These are phyloP conservation scores for Hypoxylon rubiginosum DNA, from an alignment of 2,329 filamentous ascomycete species.

Conservation along the genomic window DNA sequence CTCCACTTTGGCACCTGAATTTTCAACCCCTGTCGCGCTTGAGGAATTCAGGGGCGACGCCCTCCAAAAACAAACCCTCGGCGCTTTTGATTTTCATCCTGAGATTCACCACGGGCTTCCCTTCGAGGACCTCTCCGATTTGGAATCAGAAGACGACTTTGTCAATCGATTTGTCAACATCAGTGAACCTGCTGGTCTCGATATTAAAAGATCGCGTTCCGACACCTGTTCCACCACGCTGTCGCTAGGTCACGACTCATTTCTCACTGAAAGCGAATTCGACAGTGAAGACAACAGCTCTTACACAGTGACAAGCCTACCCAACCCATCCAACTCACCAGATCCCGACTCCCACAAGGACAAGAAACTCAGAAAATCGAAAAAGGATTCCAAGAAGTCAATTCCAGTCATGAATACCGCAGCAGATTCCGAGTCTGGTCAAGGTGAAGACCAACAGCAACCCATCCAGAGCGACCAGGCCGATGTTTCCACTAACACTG, in stretches of 20 bases:
- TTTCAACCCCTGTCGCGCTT: conserved; percentile 74
- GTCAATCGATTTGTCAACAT: conserved; percentile 80
- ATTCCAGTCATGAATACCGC: conserved; percentile 61
- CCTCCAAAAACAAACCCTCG: conserved; percentile 62
- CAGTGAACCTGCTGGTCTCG: conserved; percentile 64
- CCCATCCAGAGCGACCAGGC: conserved; percentile 53
- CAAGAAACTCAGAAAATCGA: conserved; percentile 71
- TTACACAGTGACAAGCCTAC: conserved; percentile 71
- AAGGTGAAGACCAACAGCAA: conserved; percentile 55
- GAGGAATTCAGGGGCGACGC: conserved; percentile 70
- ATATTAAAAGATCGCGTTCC: conserved; percentile 77
- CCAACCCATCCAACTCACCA: conserved; percentile 71
- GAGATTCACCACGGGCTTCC: conserved; percentile 72
- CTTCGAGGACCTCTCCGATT: conserved; percentile 86
- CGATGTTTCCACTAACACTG: conserved; percentile 55
- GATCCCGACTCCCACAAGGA: conserved; percentile 65
- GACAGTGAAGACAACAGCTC: conserved; percentile 78
- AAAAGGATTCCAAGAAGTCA: conserved; percentile 58
- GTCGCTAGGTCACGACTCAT: conserved; percentile 80
- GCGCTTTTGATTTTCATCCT: conserved; percentile 67
- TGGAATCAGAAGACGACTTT: conserved; percentile 93
- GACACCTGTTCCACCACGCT: conserved; percentile 76
- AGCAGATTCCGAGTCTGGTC: conserved; percentile 54
- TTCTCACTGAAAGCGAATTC: conserved; percentile 79
- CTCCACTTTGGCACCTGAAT: conserved; percentile 69